Evolutionary conservation across 169 alveolate species (phyloP).

Genomic region (Plasmodium berghei): DNA sequence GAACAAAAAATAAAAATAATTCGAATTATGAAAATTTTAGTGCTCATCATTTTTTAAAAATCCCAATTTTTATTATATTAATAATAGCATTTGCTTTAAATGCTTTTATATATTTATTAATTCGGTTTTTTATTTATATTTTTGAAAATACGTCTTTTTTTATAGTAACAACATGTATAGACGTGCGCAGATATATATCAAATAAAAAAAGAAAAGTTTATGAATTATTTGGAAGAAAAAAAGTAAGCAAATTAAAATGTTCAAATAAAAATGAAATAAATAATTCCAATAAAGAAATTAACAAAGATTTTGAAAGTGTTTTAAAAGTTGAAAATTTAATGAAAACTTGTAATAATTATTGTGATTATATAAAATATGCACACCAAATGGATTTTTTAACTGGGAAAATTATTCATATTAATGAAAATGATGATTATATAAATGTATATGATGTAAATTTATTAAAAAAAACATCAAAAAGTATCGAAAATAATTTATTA

Average conservation of each 20-base stretch:
- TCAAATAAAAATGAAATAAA: neutral
- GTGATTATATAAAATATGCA: conserved; percentile 59
- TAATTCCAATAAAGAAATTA: no score
- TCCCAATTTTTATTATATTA: conserved; percentile 57
- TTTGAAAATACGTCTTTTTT: conserved; percentile 57
- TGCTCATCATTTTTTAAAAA: conserved; percentile 58
- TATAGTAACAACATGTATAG: conserved; percentile 39
- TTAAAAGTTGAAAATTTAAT: conserved; percentile 37
- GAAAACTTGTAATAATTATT: conserved; percentile 45
- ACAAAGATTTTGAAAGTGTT: conserved; percentile 27
- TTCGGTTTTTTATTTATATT: conserved; percentile 34
- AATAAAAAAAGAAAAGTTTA: neutral
- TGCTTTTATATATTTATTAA: conserved; percentile 60
- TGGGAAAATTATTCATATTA: conserved; percentile 57
- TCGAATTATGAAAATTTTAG: conserved; percentile 39
- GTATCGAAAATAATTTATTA: conserved; percentile 26
- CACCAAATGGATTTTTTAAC: conserved; percentile 67
- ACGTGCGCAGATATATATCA: conserved; percentile 9
- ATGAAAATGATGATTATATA: conserved; percentile 69
- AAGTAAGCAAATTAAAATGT: no score
- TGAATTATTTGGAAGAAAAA: no score
- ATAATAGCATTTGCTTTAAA: conserved; percentile 50
- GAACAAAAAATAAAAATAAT: conserved; percentile 33
- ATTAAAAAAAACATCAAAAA: conserved; percentile 55
- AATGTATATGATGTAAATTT: conserved; percentile 68